Base-by-base conservation (phyloP, 352 stramenopile genomes). In the Hyaloperonospora brassicae region DNA sequence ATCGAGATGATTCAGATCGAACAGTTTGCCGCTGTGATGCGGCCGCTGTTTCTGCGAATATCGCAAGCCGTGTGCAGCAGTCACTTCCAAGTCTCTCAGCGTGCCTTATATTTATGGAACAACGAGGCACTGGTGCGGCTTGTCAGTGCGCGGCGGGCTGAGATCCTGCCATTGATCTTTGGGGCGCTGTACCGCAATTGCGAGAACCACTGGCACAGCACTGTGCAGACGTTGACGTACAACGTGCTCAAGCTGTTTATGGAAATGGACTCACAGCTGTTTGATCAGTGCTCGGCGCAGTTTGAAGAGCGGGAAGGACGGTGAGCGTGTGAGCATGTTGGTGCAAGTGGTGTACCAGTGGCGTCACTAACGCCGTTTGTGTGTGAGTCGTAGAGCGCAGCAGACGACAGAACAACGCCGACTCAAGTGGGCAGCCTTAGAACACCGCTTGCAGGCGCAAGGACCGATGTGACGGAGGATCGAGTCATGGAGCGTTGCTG, bases 81-180 rank as follows among this genome's bases (percentile, higher is more conserved):
- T 61, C 94, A 98, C 66, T 98, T 98, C 65, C 95, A 98, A 73
- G 79, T 89, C 17, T 96, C 96, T 24, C 95, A 99, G 73, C 88
- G 96, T 36, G 90, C 96, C 23, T 78, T 99, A 53, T 99, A 98
- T 79, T 88, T 98, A 55, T 99, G 97, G 97, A 98, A 99, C 76
- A 98, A 98, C 55, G 94, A 98, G 61, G 89, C 97, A 52, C 86
- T 99, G 38, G 94, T 98, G 14, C 96, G 95, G 43, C 95, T 92
- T 39, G 95, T 98, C 7, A 97, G 86, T 42, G 80, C 95, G 58
- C 76, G 97, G 46, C 93, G 98, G 66, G 89, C 94, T 5, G 73
- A 89, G 40, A 79, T 93, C 40, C 75, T 98, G 23, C 96, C 96
- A n/a, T 84, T 98, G 27, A 97, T 99, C 57, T 98, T 98, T 55